Conservation (phyloP, 1,139 yeast genomes). For the Suhomyces terraborum region DNA sequence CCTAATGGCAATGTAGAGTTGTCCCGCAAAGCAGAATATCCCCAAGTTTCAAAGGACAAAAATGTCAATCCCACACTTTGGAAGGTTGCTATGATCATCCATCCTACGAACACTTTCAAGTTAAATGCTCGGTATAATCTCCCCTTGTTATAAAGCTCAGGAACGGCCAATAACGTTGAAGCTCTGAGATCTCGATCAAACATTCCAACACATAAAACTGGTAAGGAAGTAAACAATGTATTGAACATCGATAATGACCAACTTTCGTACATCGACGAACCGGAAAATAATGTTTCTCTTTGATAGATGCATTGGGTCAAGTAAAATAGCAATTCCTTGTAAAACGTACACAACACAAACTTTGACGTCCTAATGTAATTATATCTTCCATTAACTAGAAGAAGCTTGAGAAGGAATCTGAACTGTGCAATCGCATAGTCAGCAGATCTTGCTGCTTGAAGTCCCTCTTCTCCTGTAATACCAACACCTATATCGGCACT, state of each 20-base stretch:
- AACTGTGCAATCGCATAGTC: constrained; percentile 97
- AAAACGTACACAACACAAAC: constrained; percentile 90
- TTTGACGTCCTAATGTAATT: constrained; percentile 90
- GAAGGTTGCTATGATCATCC: constrained; percentile 78
- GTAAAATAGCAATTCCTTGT: constrained; percentile 89
- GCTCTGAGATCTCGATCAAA: constrained; percentile 90
- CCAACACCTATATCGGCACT: constrained; percentile 98
- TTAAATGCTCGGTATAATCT: constrained; percentile 77
- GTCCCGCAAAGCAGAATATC: constrained; percentile 63
- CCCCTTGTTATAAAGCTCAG: constrained; percentile 83
- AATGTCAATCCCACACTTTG: constrained; percentile 77
- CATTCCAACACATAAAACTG: constrained; percentile 93
- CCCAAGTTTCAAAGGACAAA: constrained; percentile 67
- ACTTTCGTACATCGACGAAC: constrained; percentile 88
- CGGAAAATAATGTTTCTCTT: constrained; percentile 84
- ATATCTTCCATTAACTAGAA: constrained; percentile 94
- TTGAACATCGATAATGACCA: constrained; percentile 98
- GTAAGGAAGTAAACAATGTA: constrained; percentile 89
- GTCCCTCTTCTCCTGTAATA: constrained; percentile 93
- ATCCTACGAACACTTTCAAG: constrained; percentile 63
- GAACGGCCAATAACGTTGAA: constrained; percentile 85
- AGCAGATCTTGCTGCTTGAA: constrained; percentile 93
- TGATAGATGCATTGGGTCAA: constrained; percentile 88
- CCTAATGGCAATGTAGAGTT: constrained; percentile 84
- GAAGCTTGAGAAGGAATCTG: constrained; percentile 73